Evolutionary conservation across 768 basidiomycete genomes (phyloP), one percentile per base, ranked within the genome.

Genomic region (Pleurotus giganteus): DNA sequence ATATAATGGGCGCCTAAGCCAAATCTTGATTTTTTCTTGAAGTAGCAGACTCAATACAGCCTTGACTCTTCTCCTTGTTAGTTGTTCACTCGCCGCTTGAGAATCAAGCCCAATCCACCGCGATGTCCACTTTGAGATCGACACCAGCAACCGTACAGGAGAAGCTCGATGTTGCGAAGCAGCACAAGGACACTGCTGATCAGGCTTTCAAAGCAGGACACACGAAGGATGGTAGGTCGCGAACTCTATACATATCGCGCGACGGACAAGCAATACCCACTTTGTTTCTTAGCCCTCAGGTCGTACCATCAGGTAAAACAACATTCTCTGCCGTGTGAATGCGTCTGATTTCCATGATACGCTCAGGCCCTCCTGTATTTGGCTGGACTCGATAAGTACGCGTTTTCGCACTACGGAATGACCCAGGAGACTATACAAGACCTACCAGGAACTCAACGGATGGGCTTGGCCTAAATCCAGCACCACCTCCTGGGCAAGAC

Each of bases 371-470:
- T 91, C 49, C 74, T 91, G 76, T 91, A 84, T 61, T 75, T 91
- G 12, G 72, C 82, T 39, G 91, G 91, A 19, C 68, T 93, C 45
- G 86, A 91, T 76, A 92, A 88, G 89, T 89, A 63, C 57, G 83
- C 68, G 37, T 7, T 44, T 9, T 28, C 34, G 42, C 26, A 29
- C 36, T 50, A 45, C 2, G 21, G 15, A 11, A 39, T 26, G 43
- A 43, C 37, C 13, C 15, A 46, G 39, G 31, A 9, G 53, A 21
- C 26, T 26, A n/a, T 34, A 53, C 7, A 50, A 37, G 32, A 54
- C 52, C 45, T 13, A 54, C 4, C 55, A 86, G 85, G 65, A 82
- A 78, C 56, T 82, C 83, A 1, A 67, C 85, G 31, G 74, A 81
- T 61, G 75, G 78, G 21, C 68, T 86, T 21, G 81, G 82, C 21